These are phyloP conservation scores for Rhamnella rubrinervis DNA, from an alignment of 331 rosid species.

Conservation along the genomic window DNA sequence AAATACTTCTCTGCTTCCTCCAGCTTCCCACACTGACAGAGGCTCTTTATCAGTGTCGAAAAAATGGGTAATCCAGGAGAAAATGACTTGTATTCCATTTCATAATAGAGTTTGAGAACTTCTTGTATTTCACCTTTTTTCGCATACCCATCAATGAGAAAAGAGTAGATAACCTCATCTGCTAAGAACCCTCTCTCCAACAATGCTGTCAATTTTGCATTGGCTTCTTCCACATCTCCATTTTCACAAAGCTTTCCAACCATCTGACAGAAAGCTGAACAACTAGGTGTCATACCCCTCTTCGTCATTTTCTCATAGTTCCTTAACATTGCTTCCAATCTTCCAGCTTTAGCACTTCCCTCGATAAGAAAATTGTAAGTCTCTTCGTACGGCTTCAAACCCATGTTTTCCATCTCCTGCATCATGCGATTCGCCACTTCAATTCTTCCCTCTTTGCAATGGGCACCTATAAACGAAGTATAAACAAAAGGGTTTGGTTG, in stretches of 20 bases:
- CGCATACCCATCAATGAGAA: constrained; percentile 57
- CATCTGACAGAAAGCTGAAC: constrained; percentile 58
- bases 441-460: constrained; percentile 52
- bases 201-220: constrained; percentile 48
- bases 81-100: constrained; percentile 57
- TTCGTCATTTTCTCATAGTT: constrained; percentile 55
- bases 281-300: constrained; percentile 58
- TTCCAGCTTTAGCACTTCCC: constrained; percentile 51
- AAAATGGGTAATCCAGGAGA: constrained; percentile 56
- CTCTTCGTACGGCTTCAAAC: constrained; percentile 57
- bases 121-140: constrained; percentile 39
- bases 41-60: constrained; percentile 42
- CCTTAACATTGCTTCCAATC: constrained; percentile 42
- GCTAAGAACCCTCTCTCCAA: constrained; percentile 67
- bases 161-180: constrained; percentile 47
- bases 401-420: constrained; percentile 56
- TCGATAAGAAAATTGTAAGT: constrained; percentile 53
- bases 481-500: constrained; percentile 58
- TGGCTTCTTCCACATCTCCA: constrained; percentile 53
- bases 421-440: constrained; percentile 52
- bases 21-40: constrained; percentile 49
- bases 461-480: constrained; percentile 59
- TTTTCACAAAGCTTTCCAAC: constrained; percentile 50
- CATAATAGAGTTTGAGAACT: constrained; percentile 67
- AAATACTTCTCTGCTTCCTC: constrained; percentile 67